Base-by-base conservation (phyloP, 2,329 filamentous ascomycete species). In the Fusarium humuli region DNA sequence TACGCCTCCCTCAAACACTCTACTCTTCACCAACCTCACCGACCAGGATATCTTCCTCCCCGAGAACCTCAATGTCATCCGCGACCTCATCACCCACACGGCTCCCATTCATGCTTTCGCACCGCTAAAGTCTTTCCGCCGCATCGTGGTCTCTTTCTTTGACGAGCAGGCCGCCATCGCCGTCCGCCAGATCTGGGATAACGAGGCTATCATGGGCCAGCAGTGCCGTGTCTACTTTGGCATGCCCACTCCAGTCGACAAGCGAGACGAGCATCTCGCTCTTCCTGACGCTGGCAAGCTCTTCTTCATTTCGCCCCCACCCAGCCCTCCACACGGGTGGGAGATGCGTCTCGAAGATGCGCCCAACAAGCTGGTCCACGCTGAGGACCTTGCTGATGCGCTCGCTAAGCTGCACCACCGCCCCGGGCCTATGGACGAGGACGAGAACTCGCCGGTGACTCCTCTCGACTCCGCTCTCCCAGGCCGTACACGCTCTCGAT, bases 11-110 rank as follows among this genome's bases (percentile, higher is more conserved):
- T 92, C 91, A 72, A 96, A 96, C 83, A 96, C 93, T 1, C 89
- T 96, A 60, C 88, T 96, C 76, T 91, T 96, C 77, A 96, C 93
- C 75, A 94, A 94, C 82, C 88, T 96, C 65, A 83, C 90, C 76
- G 88, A 93, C 71, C 82, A 85, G 63, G 89, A 91, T 75, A 90
- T 94, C 82, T 96, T 95, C 85, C 85, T 88, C 62, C 85, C 91
- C 20, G 86, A 91, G 67, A 94, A 93, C 80, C 86, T 95, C 63
- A 87, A 91, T 74, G 89, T 87, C 65, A 92, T 95, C 75, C 90
- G 90, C 77, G 86, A 90, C 57, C 88, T 93, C 63, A 90, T 96
- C 79, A 83, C 87, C 75, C 80, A 87, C 52, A 88, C 90, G n/a
- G 91, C 91, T 5, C 85, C 89, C 53, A 89, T 95, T 70, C 90